A percentile compares a stretch with the other conserved stretches of the same genome.
These are phyloP conservation scores for Pyricularia grisea DNA, from an alignment of 2,329 filamentous ascomycete species.

Conservation along the genomic window DNA sequence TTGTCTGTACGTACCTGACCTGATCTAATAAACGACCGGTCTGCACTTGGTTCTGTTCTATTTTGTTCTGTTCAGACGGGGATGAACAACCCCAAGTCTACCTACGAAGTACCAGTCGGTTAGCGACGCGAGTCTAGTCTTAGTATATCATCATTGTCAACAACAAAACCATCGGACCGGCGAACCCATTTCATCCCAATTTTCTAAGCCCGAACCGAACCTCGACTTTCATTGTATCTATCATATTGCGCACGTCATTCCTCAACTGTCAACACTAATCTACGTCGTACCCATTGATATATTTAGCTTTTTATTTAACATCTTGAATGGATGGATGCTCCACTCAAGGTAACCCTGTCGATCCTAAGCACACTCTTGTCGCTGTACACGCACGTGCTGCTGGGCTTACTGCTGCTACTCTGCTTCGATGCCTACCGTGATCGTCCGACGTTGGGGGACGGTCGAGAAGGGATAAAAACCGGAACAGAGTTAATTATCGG, in stretches of 20 bases:
- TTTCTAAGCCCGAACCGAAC: not conserved
- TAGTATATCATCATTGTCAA: too few relatives aligned
- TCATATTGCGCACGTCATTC: not conserved
- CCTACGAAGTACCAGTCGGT: too few relatives aligned
- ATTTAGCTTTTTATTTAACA: not conserved
- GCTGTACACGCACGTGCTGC: not conserved
- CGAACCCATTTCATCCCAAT: not conserved
- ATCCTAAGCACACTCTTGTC: not conserved
- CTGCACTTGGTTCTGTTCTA: too few relatives aligned
- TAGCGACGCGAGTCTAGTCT: too few relatives aligned
- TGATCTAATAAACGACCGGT: too few relatives aligned
- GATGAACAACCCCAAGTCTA: not conserved
- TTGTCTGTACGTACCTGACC: not conserved
- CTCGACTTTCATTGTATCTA: not conserved
- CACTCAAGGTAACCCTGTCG: not conserved
- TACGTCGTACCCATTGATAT: not conserved
- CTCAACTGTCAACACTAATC: not conserved
- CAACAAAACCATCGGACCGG: too few relatives aligned
- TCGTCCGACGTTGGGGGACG: not conserved
- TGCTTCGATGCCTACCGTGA: not conserved
- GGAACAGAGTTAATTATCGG: not conserved
- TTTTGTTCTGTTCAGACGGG: not conserved
- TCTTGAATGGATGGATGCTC: not conserved
- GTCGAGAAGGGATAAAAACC: not conserved
- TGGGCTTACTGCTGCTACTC: not conserved